Conservation (phyloP, 2,329 filamentous ascomycete genomes). For the Dactylella cylindrospora region DNA sequence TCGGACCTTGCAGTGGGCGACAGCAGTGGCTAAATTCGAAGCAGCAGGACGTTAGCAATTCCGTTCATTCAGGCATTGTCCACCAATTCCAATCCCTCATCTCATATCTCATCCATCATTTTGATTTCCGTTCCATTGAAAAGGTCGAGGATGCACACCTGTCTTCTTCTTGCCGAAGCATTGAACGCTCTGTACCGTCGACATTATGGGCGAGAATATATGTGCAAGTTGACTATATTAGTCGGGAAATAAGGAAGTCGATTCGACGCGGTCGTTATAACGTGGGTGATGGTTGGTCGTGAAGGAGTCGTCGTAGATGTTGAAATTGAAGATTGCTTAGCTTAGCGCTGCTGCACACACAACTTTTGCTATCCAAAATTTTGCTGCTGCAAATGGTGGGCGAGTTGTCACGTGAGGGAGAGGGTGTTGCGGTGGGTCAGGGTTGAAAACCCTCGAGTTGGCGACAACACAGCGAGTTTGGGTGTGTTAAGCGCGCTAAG, state of each 20-base stretch:
- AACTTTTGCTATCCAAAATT: constrained; percentile 31
- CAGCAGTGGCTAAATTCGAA: constrained; percentile 66
- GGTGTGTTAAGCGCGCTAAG: too few relatives aligned
- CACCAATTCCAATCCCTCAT: constrained; percentile 15
- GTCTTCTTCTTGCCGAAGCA: constrained; percentile 99
- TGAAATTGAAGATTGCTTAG: constrained; percentile 38
- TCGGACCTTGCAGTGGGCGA: constrained; percentile 88
- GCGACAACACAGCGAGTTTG: too few relatives aligned
- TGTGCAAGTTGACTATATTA: too few relatives aligned
- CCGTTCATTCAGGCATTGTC: constrained; percentile 45
- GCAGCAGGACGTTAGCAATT: constrained; percentile 51
- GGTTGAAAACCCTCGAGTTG: constrained; percentile 44
- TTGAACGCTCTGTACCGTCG: constrained; percentile 75
- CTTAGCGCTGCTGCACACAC: constrained; percentile 33
- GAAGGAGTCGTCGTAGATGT: constrained; percentile 16
- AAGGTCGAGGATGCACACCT: constrained; percentile 53
- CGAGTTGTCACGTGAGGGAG: constrained; percentile 32
- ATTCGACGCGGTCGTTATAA: too few relatives aligned
- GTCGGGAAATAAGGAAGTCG: too few relatives aligned
- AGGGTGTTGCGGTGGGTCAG: constrained; percentile 9
- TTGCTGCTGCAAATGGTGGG: constrained; percentile 34
- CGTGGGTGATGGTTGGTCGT: constrained; percentile 27
- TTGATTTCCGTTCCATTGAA: constrained; percentile 8
- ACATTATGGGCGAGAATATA: constrained; percentile 66
- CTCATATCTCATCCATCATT: not conserved